Base-by-base conservation (phyloP, 805 yeast genomes). In the Sungouiella thailandica region DNA sequence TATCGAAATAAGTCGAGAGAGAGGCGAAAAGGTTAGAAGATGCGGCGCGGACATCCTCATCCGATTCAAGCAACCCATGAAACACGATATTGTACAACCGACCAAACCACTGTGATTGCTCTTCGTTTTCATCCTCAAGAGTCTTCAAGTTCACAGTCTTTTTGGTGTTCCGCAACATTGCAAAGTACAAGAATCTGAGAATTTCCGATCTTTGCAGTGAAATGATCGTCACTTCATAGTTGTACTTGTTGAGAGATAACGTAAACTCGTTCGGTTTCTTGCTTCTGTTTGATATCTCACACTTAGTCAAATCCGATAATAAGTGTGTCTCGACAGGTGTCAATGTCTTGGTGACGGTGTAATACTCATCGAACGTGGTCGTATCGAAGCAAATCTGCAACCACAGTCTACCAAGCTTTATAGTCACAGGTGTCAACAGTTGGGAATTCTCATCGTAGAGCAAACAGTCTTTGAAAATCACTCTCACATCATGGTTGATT, bases 401-500 rank as follows among this genome's bases (percentile, higher is more conserved):
- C 58, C 66, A 80, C 45, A 75, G 76, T 36, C 82, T 72, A 6
- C 95, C 95, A 34, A 86, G 70, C 46, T 76, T 78, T 39, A 86
- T 38, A 0, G 75, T 70, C 3, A 81, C 80, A 1, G 85, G 81
- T 13, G 71, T 61, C 43, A 74, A 77, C 22, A 72, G 32, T 7
- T 39, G 42, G 5, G 40, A 30, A 4, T 18, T 29, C 6, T 46
- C 50, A 13, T 46, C 47, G 23, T 32, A 44, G 14, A 46, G 31
- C 28, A 29, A 31, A 28, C 52, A 64, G 30, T 58, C 44, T 15
- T 46, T 47, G 45, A 62, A 66, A 9, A 52, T 53, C 4, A 63
- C 64, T 32, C 63, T 49, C 9, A 59, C 61, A 34, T 66, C 72
- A 17, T 55, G 52, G 5, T 57, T 49, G n/a, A 65, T 60, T 2